Percentiles rank a stretch among this genome's conserved stretches.
These are phyloP conservation scores for Solanum raphanifolium DNA, from an alignment of 257 asterid genomes.

Conservation along the genomic window DNA sequence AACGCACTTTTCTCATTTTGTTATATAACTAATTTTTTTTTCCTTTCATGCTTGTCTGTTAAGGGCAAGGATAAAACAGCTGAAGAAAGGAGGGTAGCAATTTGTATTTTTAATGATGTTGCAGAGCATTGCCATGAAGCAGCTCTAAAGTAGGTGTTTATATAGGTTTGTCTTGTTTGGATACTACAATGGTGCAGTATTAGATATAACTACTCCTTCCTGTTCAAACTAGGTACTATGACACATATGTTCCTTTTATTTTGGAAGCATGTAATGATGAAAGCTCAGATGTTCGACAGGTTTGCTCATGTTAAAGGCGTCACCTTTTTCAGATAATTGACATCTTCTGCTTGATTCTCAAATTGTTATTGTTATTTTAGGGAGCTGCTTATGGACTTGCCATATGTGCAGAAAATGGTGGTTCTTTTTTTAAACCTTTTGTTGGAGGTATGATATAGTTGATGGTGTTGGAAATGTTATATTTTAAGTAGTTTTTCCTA, in stretches of 20 bases:
- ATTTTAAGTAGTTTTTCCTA: background rate
- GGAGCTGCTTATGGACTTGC: constrained; percentile 94
- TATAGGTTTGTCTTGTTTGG: background rate
- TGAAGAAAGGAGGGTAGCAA: constrained; percentile 89
- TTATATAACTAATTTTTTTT: background rate
- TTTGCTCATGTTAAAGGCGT: constrained; percentile 5
- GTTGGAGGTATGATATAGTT: constrained; percentile 57
- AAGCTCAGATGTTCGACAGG: constrained; percentile 84
- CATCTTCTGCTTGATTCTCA: background rate
- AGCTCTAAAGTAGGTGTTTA: constrained; percentile 48
- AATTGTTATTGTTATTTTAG: constrained; percentile 23
- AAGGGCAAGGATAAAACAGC: constrained; percentile 35
- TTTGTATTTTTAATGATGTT: constrained; percentile 88
- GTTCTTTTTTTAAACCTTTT: constrained; percentile 68
- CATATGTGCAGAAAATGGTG: constrained; percentile 81
- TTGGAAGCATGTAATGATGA: constrained; percentile 93
- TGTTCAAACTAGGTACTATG: constrained; percentile 59
- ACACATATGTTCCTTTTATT: constrained; percentile 77
- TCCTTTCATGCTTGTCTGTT: background rate
- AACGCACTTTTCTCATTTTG: background rate
- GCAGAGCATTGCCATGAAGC: constrained; percentile 91
- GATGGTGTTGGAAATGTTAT: background rate
- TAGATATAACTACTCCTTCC: background rate
- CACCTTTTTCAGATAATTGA: background rate
- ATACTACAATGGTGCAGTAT: background rate